phyloP scores from a whole-genome alignment of 192 early-diverging fungal species.

The Coemansia sp. region DNA sequence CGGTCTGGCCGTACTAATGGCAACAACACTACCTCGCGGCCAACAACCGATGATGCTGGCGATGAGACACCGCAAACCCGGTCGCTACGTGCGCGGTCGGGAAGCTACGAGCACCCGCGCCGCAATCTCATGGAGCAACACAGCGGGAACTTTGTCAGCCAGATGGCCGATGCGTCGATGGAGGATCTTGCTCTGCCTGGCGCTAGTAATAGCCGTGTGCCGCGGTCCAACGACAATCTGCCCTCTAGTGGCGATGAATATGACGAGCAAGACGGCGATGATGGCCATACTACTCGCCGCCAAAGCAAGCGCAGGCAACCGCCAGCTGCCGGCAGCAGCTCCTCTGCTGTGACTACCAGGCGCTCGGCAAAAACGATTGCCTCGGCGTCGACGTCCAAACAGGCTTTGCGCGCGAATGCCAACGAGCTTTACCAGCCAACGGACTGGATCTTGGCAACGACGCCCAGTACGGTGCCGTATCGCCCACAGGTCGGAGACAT shows the following conservation, averaged over 20 bases:
- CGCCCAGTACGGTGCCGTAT: constrained; percentile 57
- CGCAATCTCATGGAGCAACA: background rate
- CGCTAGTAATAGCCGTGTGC: constrained; percentile 13
- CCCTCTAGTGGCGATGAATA: constrained; percentile 16
- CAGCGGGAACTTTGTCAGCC: background rate
- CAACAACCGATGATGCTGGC: background rate
- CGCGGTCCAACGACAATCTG: constrained; percentile 14
- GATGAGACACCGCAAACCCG: constrained; percentile 9
- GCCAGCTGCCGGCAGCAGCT: background rate
- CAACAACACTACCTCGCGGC: background rate
- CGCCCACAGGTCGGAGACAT: constrained; percentile 64
- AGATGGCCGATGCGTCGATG: constrained; percentile 10
- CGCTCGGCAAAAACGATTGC: constrained; percentile 3
- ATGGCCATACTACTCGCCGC: background rate
- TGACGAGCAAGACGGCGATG: background rate
- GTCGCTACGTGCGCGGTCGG: constrained; percentile 1
- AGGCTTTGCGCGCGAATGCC: background rate
- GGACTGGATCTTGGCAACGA: constrained; percentile 57
- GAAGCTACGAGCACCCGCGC: background rate
- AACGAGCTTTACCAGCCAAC: constrained; percentile 35
- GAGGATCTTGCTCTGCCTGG: background rate
- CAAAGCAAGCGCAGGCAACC: constrained; percentile 11
- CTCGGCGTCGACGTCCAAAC: background rate
- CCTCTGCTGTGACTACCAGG: constrained; percentile 4
- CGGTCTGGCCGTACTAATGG: background rate